Conservation (phyloP, 129 eudicot genomes). For the Scalesia atractyloides region DNA sequence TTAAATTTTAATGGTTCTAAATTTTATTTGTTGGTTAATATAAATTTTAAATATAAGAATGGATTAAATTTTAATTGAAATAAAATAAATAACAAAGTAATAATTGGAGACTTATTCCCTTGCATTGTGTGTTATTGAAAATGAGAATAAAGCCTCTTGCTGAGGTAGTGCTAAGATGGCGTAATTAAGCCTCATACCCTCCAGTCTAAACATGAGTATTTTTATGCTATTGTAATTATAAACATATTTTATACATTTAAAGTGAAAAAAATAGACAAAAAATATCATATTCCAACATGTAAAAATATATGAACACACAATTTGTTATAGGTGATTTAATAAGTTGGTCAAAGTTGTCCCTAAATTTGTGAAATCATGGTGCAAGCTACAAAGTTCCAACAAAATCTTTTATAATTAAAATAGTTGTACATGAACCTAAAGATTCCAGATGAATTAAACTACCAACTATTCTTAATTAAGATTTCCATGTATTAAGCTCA, state of each 20-base stretch:
- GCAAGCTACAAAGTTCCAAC: conserved; percentile 8
- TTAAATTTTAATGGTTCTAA: too few relatives aligned
- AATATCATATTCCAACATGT: background rate
- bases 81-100: too few relatives aligned
- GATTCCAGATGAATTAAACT: conserved; percentile 27
- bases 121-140: too few relatives aligned
- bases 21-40: too few relatives aligned
- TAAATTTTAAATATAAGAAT: too few relatives aligned
- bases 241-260: background rate
- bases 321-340: background rate
- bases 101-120: too few relatives aligned
- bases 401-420: background rate
- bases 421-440: conserved; percentile 29
- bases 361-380: conserved; percentile 26
- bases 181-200: too few relatives aligned
- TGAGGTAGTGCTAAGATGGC: too few relatives aligned
- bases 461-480: conserved; percentile 18
- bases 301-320: conserved; percentile 1
- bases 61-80: too few relatives aligned
- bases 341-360: conserved; percentile 17
- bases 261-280: background rate
- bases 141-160: too few relatives aligned
- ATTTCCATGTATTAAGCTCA: conserved; percentile 28
- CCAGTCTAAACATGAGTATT: background rate
- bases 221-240: background rate